These are phyloP conservation scores for Russula compacta DNA, from an alignment of 768 basidiomycete genomes.

Conservation along the genomic window DNA sequence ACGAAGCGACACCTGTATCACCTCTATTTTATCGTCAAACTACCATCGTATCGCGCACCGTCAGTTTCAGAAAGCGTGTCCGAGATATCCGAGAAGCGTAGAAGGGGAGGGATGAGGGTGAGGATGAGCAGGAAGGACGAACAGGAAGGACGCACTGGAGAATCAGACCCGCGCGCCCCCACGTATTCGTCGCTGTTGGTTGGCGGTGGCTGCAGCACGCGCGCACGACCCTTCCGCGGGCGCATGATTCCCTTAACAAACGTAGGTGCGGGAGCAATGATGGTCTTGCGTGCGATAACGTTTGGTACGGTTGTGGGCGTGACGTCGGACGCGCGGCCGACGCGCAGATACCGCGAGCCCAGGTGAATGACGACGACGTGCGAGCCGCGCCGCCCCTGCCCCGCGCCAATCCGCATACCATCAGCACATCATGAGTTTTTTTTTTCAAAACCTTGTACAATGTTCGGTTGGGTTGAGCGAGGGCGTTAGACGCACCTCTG, in stretches of 20 bases:
- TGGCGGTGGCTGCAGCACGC: constrained; percentile 22
- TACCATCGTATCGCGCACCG: constrained; percentile 23
- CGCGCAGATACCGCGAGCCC: constrained; percentile 62
- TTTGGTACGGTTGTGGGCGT: constrained; percentile 58
- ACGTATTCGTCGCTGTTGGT: constrained; percentile 42
- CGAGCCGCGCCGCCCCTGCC: constrained; percentile 54
- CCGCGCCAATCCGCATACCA: constrained; percentile 17
- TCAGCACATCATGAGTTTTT: background rate
- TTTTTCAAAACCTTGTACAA: too few relatives aligned
- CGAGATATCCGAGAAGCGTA: background rate
- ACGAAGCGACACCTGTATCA: constrained; percentile 60
- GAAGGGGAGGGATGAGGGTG: background rate
- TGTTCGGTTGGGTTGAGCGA: background rate
- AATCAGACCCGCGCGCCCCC: constrained; percentile 40
- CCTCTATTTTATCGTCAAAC: constrained; percentile 72
- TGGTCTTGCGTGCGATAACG: constrained; percentile 63
- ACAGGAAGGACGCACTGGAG: constrained; percentile 41
- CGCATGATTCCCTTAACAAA: constrained; percentile 47
- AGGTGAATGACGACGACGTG: constrained; percentile 75
- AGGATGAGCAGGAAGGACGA: background rate
- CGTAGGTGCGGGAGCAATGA: constrained; percentile 34
- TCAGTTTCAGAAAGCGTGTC: background rate
- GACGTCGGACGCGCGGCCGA: constrained; percentile 72
- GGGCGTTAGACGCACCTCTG: constrained; percentile 20
- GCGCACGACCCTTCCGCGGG: constrained; percentile 35